Evolutionary conservation across 2,329 filamentous ascomycete species (phyloP).

Genomic region (Phaeosphaeria sp.): DNA sequence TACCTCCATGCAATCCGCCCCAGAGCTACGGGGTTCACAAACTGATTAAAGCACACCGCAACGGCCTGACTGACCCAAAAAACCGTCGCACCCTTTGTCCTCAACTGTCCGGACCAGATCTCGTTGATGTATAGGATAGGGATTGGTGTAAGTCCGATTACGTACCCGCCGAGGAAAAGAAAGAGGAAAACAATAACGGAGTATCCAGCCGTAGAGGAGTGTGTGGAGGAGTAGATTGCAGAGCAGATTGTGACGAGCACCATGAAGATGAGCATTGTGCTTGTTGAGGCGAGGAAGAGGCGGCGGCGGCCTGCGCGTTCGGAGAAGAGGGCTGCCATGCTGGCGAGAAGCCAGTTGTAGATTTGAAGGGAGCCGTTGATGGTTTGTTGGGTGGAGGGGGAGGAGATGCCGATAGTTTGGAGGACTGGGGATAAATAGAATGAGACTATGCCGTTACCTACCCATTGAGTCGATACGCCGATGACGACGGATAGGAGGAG

Average conservation of each 20-base stretch:
- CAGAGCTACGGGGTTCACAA: conserved; percentile 28
- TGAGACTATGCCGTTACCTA: conserved; percentile 50
- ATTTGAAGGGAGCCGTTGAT: conserved; percentile 52
- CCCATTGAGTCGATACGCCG: conserved; percentile 49
- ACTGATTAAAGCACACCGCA: conserved; percentile 25
- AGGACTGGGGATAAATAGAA: conserved; percentile 50
- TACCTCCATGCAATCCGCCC: conserved; percentile 29
- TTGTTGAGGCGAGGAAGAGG: conserved; percentile 51
- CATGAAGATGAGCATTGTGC: conserved; percentile 54
- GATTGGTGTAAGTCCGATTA: conserved; percentile 46
- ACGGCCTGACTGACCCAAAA: conserved; percentile 24
- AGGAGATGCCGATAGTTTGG: conserved; percentile 47
- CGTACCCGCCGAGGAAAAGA: conserved; percentile 23
- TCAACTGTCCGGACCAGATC: conserved; percentile 41
- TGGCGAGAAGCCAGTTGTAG: conserved; percentile 48
- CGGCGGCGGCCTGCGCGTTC: conserved; percentile 52
- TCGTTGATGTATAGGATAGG: conserved; percentile 43
- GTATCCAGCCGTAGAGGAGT: conserved; percentile 10
- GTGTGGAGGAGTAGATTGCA: conserved; percentile 27
- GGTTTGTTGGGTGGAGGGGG: conserved; percentile 41
- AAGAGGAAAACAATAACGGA: conserved; percentile 27
- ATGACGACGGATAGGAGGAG: conserved; percentile 47
- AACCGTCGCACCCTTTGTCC: conserved; percentile 23
- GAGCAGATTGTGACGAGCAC: conserved; percentile 51
- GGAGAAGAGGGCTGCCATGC: conserved; percentile 48